Evolutionary conservation across 345 rosid genomes (phyloP), one percentile per base, ranked within the genome.

Genomic region (Camelina neglecta): DNA sequence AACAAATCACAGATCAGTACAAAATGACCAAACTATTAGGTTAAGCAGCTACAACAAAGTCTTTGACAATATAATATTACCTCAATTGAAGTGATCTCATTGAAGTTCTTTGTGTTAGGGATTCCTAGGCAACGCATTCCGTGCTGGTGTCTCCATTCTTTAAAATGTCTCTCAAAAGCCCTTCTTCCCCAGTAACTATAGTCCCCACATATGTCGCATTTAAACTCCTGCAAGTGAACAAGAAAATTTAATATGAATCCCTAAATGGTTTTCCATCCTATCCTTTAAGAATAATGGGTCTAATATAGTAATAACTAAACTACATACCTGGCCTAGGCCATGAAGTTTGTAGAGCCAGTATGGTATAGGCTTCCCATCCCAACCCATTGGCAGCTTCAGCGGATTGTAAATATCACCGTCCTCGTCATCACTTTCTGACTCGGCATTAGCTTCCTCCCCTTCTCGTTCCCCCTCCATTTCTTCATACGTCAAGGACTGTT

Each of bases 301-400:
- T 29, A 29, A 29, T 29, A 29, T 26, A 26, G 29, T 26, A 3
- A 11, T 38, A 8, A 70, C 15, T 21, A 33, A 24, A 51, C 39
- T 12, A 16, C 26, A 38, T 84, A 93, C 98, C 97, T 93, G 99
- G 20, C 99, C 97, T 41, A 93, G 99, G 67, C 98, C 99, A 50
- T 96, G 99, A 78, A 96, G 99, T 82, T 93, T 96, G 79, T 96
- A 96, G 39, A 93, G 92, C 99, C 99, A 96, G 75, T 93, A 96
- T 11, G 99, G 99, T 72, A 96, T 93, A 74, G 99, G 99, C 77
- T 93, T 96, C 82, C 99, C 99, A 78, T 96, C 99, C 98, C 97
- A 91, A 64, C 98, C 98, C 96, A 93, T 93, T 16, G 99, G 98
- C 75, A 96, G 78, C 73, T 89, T 96, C 55, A 96, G 89, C 11